These are phyloP conservation scores for Arabis alpina DNA, from an alignment of 345 rosid genomes.

Conservation along the genomic window DNA sequence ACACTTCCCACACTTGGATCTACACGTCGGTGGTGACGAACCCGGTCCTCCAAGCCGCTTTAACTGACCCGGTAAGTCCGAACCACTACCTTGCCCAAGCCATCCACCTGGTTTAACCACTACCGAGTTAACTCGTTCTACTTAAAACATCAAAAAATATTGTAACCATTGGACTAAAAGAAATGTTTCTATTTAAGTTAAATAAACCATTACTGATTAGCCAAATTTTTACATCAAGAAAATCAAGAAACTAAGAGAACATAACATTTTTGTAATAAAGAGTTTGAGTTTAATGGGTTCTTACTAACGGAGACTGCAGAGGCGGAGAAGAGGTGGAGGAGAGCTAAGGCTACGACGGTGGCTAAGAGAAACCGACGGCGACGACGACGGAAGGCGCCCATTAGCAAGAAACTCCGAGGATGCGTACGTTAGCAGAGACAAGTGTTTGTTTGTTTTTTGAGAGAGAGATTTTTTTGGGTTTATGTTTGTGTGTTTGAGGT, in stretches of 20 bases:
- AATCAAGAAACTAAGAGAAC: slow-evolving; percentile 14
- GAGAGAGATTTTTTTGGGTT: slow-evolving; percentile 23
- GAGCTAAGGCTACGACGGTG: slow-evolving; percentile 52
- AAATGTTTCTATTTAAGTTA: too few relatives aligned
- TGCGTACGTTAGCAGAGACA: slow-evolving; percentile 32
- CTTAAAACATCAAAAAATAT: slow-evolving; percentile 5
- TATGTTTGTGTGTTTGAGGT: slow-evolving; percentile 27
- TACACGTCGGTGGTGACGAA: slow-evolving; percentile 84
- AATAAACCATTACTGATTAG: too few relatives aligned
- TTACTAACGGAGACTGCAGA: slow-evolving; percentile 37
- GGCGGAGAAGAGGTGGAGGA: slow-evolving; percentile 58
- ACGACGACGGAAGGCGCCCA: slow-evolving; percentile 57
- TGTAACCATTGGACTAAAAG: background rate
- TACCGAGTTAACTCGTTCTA: slow-evolving; percentile 29
- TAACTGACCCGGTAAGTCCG: slow-evolving; percentile 35
- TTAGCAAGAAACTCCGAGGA: slow-evolving; percentile 44
- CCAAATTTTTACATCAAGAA: background rate
- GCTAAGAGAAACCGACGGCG: slow-evolving; percentile 40
- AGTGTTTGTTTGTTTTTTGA: slow-evolving; percentile 1
- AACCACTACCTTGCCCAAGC: slow-evolving; percentile 39
- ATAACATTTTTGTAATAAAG: background rate
- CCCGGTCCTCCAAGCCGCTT: slow-evolving; percentile 67
- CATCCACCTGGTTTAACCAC: slow-evolving; percentile 46
- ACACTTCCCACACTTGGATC: slow-evolving; percentile 85
- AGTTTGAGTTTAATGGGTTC: background rate